phyloP scores from a whole-genome alignment of 2,329 filamentous ascomycete genomes.

The Colletotrichum eleusines region DNA sequence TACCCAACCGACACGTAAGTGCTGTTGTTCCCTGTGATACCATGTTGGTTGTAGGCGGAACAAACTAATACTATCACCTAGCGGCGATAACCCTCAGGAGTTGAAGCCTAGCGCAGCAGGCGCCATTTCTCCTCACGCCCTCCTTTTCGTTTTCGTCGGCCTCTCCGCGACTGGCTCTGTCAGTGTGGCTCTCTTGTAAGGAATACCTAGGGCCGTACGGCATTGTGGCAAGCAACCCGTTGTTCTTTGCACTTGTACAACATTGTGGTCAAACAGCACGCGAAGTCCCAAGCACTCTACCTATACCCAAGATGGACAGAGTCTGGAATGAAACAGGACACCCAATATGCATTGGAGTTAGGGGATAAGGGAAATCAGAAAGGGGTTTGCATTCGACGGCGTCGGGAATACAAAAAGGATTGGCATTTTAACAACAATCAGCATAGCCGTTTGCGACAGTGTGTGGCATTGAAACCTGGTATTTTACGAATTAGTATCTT shows the following conservation, averaged over 20 bases:
- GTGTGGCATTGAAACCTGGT: slow-evolving; percentile 1
- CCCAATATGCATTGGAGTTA: not conserved
- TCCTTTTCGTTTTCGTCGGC: slow-evolving; percentile 29
- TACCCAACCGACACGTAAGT: slow-evolving; percentile 24
- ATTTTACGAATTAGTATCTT: slow-evolving; percentile 41
- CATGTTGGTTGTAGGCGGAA: too few relatives aligned
- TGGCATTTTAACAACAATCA: not conserved
- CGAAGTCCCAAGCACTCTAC: not conserved
- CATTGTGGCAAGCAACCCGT: not conserved
- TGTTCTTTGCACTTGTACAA: not conserved
- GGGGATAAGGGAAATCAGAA: not conserved
- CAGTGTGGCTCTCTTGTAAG: slow-evolving; percentile 29
- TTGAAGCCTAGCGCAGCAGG: slow-evolving; percentile 36
- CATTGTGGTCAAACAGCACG: slow-evolving; percentile 29
- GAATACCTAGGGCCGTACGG: not conserved
- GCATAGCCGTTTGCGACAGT: not conserved
- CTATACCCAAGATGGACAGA: slow-evolving; percentile 1
- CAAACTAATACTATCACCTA: not conserved
- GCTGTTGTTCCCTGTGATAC: not conserved
- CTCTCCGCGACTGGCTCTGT: slow-evolving; percentile 26
- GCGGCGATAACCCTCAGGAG: slow-evolving; percentile 14
- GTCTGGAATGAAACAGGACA: slow-evolving; percentile 7
- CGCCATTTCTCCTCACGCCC: slow-evolving; percentile 35
- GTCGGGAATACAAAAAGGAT: not conserved
- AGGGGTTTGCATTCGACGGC: not conserved